phyloP scores from a whole-genome alignment of 73 alveolate species.

The Diophrys sp. region DNA sequence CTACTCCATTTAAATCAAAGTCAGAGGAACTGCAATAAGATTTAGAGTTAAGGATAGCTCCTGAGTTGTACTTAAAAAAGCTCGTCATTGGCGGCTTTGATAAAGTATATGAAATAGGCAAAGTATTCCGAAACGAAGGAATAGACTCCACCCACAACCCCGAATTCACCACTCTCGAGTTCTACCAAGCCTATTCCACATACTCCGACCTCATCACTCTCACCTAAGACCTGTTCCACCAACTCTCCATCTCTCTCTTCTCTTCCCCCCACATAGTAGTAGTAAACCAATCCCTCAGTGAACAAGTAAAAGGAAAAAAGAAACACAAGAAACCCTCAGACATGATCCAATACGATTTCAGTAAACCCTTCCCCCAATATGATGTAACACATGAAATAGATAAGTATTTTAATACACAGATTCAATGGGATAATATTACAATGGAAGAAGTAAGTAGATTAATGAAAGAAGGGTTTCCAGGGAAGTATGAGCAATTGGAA shows the following conservation, averaged over 20 bases:
- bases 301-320: constrained; percentile 44
- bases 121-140: constrained; percentile 98
- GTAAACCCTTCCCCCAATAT: constrained; percentile 87
- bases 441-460: background rate
- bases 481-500: constrained; percentile 6
- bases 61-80: no score
- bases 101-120: constrained; percentile 99
- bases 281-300: background rate
- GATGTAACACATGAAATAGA: constrained; percentile 68
- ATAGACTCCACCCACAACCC: no score
- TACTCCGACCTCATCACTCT: constrained; percentile 97
- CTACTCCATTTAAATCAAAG: constrained; percentile 97
- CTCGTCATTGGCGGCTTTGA: constrained; percentile 99
- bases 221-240: constrained; percentile 97
- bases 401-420: background rate
- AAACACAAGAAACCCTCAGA: constrained; percentile 58
- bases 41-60: constrained; percentile 77
- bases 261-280: constrained; percentile 72
- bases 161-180: no score
- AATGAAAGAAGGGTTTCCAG: constrained; percentile 3
- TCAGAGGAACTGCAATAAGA: constrained; percentile 95
- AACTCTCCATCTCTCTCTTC: no score
- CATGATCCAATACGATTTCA: constrained; percentile 79
- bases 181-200: no score
- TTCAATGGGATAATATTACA: background rate